phyloP scores from a whole-genome alignment of 305 asterid species.

The Fraxinus albicans region DNA sequence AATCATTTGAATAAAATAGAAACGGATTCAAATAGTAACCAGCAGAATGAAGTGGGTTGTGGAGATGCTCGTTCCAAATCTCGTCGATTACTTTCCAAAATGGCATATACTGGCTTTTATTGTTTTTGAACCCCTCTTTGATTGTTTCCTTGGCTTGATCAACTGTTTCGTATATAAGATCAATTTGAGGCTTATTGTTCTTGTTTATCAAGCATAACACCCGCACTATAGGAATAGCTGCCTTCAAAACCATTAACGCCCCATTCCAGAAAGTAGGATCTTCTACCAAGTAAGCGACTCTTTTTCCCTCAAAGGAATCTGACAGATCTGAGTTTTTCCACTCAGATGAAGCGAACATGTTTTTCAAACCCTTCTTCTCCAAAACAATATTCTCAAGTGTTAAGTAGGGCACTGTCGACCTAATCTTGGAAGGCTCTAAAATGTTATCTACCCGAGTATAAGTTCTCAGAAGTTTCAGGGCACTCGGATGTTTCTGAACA shows the following conservation, averaged over 20 bases:
- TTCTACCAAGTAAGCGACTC: conserved; percentile 37
- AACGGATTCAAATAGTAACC: conserved; percentile 62
- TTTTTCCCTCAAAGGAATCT: conserved; percentile 36
- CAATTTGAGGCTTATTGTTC: conserved; percentile 34
- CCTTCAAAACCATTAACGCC: conserved; percentile 36
- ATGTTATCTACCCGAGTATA: conserved; percentile 26
- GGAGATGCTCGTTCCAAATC: conserved; percentile 54
- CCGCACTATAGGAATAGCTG: conserved; percentile 55
- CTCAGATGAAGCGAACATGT: conserved; percentile 32
- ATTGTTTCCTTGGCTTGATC: conserved; percentile 69
- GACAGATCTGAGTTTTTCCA: conserved; percentile 21
- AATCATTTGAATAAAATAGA: conserved; percentile 37
- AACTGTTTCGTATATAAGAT: conserved; percentile 53
- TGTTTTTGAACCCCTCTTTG: conserved; percentile 31
- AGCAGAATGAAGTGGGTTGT: conserved; percentile 66
- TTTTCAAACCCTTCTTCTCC: conserved; percentile 29
- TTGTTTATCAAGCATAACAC: conserved; percentile 40
- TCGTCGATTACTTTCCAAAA: conserved; percentile 58
- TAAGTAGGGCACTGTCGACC: conserved; percentile 35
- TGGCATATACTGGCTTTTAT: conserved; percentile 29
- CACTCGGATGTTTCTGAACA: conserved; percentile 28
- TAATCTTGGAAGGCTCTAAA: conserved; percentile 30
- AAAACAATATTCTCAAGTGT: conserved; percentile 57
- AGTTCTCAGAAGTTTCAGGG: conserved; percentile 28
- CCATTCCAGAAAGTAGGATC: conserved; percentile 44